A percentile compares a stretch with the other conserved stretches of the same genome.
phyloP scores from a whole-genome alignment of 352 stramenopile genomes.

The Thraustochytrium striatum region DNA sequence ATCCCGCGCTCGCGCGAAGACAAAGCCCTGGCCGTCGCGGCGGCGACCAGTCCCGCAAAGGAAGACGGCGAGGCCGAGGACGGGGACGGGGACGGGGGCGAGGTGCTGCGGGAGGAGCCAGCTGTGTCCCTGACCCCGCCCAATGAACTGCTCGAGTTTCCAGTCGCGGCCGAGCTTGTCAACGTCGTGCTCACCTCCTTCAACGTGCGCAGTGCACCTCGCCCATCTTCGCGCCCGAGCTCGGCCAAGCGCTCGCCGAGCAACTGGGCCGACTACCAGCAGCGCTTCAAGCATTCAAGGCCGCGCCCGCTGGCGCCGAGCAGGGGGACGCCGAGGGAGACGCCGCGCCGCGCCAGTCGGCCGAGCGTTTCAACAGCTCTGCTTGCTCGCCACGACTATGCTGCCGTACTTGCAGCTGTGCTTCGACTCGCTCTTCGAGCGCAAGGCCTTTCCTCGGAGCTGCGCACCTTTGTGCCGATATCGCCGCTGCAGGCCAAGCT shows the following conservation, averaged over 20 bases:
- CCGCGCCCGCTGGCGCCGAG: neutral
- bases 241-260: neutral
- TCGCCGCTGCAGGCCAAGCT: neutral
- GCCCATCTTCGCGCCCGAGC: neutral
- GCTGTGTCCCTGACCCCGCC: conserved; percentile 65
- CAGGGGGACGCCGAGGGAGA: neutral
- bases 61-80: neutral
- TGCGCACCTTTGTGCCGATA: conserved; percentile 26
- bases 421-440: conserved; percentile 33
- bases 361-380: conserved; percentile 17
- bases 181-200: conserved; percentile 72
- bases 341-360: too few relatives aligned
- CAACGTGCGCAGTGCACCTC: conserved; percentile 61
- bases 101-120: conserved; percentile 60
- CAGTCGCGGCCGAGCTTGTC: conserved; percentile 72
- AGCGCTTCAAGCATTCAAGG: neutral
- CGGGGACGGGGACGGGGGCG: conserved; percentile 13
- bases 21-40: neutral
- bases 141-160: conserved; percentile 74
- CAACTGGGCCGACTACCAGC: neutral
- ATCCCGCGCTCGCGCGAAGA: neutral
- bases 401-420: neutral
- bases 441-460: neutral
- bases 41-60: neutral
- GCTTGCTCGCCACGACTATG: neutral